Base-by-base conservation (phyloP, 257 asterid genomes). In the Ocimum tenuiflorum region DNA sequence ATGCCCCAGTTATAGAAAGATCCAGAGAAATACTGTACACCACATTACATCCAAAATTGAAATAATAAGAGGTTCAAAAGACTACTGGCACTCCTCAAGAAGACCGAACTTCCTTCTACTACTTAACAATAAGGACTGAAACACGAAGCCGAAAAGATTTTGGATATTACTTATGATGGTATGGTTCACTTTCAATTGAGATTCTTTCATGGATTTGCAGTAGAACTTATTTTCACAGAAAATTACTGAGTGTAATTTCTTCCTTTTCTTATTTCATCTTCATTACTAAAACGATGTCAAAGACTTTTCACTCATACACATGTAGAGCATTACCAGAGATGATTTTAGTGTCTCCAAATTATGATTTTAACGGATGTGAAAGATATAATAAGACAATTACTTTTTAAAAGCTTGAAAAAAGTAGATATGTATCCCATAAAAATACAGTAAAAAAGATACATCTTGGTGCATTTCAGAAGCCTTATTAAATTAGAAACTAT, bases 191-290 rank as follows among this genome's bases (percentile, higher is more conserved):
- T 39, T 55, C 14, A 22, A 65, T 8, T 51, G 29, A 11, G 10
- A 33, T 14, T 65, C 9, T 20, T 31, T 24, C 29, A 11, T 6
- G 7, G 10, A 47, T n/a, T 45, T 58, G 14, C 60, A 29, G 65
- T 71, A 23, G 35, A 36, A 31, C 14, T 36, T 60, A 35, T 35
- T 56, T 22, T 46, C 9, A 58, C 57, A 69, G 35, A 68, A 65
- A 15, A 50, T 70, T n/a, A 71, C 57, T 14, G 43, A 9, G n/a
- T 20, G 39, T 35, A 62, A 69, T 31, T 60, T 48, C 59, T 36
- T 29, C 0, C 4, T 20, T 24, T 67, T 50, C 69, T 18, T 58
- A 57, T n/a, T 22, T 22, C 6, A 35, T 43, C 12, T 10, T 24
- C 18, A 49, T 47, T 48, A n/a, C 31, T 39, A 17, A 23, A n/a